These are phyloP conservation scores for Coemansia sp. DNA, from an alignment of 192 early-diverging fungal species.

Conservation along the genomic window DNA sequence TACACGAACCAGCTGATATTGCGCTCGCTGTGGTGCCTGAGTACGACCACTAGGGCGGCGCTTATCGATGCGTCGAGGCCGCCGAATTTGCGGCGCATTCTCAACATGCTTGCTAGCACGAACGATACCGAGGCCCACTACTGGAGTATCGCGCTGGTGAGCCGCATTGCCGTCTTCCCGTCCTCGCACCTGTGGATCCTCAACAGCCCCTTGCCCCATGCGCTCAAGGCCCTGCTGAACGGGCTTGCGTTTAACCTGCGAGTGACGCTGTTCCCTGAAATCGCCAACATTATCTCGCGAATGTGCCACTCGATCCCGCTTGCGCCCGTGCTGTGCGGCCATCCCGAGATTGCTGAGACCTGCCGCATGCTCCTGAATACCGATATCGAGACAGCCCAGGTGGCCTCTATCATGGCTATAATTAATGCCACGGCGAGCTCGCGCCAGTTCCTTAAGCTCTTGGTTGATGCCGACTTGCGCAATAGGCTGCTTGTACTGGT, in stretches of 20 bases:
- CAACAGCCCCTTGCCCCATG: constrained; percentile 28
- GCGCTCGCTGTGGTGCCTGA: constrained; percentile 47
- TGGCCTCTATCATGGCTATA: constrained; percentile 25
- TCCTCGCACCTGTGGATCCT: constrained; percentile 44
- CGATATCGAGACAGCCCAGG: constrained; percentile 22
- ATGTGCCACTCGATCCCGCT: constrained; percentile 31
- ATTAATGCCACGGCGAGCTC: constrained; percentile 36
- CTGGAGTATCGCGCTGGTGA: constrained; percentile 38
- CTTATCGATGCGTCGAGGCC: constrained; percentile 25
- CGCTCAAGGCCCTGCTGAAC: constrained; percentile 11
- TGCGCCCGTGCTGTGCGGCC: constrained; percentile 14
- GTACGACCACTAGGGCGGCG: constrained; percentile 9
- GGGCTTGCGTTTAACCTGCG: constrained; percentile 7
- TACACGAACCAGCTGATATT: constrained; percentile 52
- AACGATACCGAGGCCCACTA: constrained; percentile 39
- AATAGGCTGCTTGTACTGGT: constrained; percentile 9
- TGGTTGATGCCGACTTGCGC: background rate
- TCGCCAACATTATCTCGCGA: constrained; percentile 32
- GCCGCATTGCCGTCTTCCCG: constrained; percentile 16
- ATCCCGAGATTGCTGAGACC: constrained; percentile 16
- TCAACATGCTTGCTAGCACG: constrained; percentile 22
- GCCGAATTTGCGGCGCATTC: constrained; percentile 36
- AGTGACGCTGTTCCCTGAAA: constrained; percentile 30
- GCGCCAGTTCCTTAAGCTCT: constrained; percentile 20
- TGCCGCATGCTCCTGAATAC: constrained; percentile 17